Evolutionary conservation across 257 asterid species (phyloP).

Genomic region (Przewalskia tangutica): DNA sequence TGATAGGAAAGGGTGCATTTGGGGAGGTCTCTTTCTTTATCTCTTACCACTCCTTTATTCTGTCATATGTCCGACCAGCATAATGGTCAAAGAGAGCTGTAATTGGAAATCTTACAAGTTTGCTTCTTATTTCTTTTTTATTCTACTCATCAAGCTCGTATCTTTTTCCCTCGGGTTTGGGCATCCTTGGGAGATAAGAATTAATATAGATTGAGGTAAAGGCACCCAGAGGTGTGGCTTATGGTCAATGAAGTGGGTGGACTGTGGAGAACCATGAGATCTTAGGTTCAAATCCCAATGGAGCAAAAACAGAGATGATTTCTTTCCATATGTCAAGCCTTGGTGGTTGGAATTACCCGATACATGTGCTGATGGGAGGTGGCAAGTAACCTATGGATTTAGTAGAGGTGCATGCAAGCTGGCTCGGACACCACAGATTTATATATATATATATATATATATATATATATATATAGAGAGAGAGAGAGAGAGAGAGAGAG

Average conservation of each 20-base stretch:
- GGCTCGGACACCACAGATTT: neutral
- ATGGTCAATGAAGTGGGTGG: neutral
- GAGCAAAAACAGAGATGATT: neutral
- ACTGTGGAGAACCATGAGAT: neutral
- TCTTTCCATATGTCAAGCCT: neutral
- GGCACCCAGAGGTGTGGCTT: neutral
- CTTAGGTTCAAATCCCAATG: neutral
- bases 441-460: too few species aligned
- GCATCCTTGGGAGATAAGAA: neutral
- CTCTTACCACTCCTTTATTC: neutral
- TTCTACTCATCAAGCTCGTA: neutral
- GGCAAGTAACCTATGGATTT: neutral
- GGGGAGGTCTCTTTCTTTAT: conserved; percentile 64
- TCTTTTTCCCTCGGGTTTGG: neutral
- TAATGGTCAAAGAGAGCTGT: neutral
- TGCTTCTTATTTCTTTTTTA: neutral
- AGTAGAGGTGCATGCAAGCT: neutral
- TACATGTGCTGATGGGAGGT: neutral
- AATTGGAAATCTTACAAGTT: neutral
- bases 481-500: too few species aligned
- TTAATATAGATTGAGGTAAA: neutral
- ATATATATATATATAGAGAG: too few species aligned
- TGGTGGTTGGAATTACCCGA: neutral
- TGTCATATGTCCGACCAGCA: neutral
- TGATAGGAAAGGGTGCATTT: conserved; percentile 97